Conservation (phyloP, 2,329 filamentous ascomycete species). For the Grosmannia clavigera region DNA sequence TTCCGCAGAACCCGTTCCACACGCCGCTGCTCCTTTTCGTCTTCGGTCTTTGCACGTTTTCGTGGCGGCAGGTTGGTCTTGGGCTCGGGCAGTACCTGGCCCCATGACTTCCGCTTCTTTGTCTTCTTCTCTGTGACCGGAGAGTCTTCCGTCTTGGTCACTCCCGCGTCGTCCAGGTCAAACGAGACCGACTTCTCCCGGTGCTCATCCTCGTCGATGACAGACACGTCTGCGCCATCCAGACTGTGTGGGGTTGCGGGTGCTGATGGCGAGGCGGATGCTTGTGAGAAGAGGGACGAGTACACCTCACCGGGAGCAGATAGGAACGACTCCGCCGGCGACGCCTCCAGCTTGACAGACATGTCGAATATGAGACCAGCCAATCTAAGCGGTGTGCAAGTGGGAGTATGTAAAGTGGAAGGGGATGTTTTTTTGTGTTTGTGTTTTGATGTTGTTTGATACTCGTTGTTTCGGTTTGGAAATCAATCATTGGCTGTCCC, state of each 20-base stretch:
- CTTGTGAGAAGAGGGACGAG: constrained; percentile 34
- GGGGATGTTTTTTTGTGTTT: neutral
- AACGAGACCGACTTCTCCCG: neutral
- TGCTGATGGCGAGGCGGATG: neutral
- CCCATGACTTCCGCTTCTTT: constrained; percentile 98
- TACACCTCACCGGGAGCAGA: constrained; percentile 38
- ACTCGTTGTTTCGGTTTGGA: neutral
- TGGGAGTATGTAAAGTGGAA: no score
- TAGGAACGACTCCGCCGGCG: constrained; percentile 41
- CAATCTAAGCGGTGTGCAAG: neutral
- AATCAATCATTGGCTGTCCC: neutral
- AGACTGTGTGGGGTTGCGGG: constrained; percentile 2
- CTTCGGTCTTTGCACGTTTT: constrained; percentile 96
- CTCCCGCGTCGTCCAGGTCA: neutral
- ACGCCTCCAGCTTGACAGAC: constrained; percentile 37
- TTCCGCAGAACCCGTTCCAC: constrained; percentile 96
- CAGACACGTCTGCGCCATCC: neutral
- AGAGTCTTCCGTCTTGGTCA: neutral
- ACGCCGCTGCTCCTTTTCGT: constrained; percentile 95
- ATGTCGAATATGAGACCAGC: neutral
- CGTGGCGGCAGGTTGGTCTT: constrained; percentile 92
- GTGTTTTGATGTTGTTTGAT: neutral
- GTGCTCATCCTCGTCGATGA: constrained; percentile 12
- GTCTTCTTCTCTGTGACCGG: constrained; percentile 53
- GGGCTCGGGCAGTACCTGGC: constrained; percentile 87